Base-by-base conservation (phyloP, 2,329 filamentous ascomycete genomes). In the Hypoxylon sp. region DNA sequence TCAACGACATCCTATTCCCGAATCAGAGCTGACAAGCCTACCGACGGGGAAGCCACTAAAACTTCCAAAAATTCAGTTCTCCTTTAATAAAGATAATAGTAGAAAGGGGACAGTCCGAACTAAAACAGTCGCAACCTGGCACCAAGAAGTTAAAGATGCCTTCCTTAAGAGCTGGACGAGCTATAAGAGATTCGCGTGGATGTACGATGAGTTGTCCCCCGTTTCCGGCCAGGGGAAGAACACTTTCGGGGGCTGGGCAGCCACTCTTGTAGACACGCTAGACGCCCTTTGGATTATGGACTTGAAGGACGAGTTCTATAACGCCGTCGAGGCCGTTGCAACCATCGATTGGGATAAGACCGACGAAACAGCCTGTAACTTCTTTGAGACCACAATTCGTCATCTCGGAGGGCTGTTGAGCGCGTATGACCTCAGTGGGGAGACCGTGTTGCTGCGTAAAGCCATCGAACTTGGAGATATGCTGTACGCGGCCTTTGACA, bases 211-310 rank as follows among this genome's bases (percentile, higher is more conserved):
- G 59, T 47, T 77, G 9, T 26, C 62, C 37, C 76, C 76, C 13
- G 72, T 77, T 11, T 73, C 71, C 1, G 76, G 74, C 13, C 53
- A 58, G 10, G 72, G 71, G 5, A 59, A 72, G 14, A 71, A 77
- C 46, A 69, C 64, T 14, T 76, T 77, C 17, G 76, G 75, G 17
- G 75, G 74, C 8, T 76, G 85, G 83, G 87, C 82, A 0, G 88
- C 87, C 2, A 89, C 87, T 0, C 75, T 90, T 54, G 84, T 90
- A 19, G 88, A 91, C 73, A 78, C 84, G 0, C 80, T 90, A 55
- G 88, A 90, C 69, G 88, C 87, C 0, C 82, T 90, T 1, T 86
- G 84, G 81, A 89, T 91, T 47, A 88, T 90, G 87, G 87, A 79
- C 8, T 76, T 90, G 46, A 77, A 82, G 26, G 78, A 84, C 1